These are phyloP conservation scores for Capronia epimyces DNA, from an alignment of 2,329 filamentous ascomycete genomes.

Conservation along the genomic window DNA sequence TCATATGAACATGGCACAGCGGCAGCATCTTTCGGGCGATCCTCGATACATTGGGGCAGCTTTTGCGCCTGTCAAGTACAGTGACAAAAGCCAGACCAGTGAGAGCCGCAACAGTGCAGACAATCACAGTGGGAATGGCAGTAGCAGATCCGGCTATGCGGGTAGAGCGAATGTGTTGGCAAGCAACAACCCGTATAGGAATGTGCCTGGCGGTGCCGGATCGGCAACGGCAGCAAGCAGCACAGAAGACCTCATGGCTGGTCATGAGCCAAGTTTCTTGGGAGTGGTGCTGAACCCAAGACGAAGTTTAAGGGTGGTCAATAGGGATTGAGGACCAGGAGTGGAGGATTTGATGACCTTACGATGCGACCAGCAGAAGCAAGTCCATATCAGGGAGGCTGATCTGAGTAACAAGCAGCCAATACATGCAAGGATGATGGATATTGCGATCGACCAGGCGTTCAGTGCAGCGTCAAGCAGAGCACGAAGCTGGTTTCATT, in stretches of 20 bases:
- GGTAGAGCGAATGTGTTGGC: conserved; percentile 30
- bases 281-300: conserved; percentile 63
- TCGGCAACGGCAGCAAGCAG: conserved; percentile 45
- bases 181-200: conserved; percentile 29
- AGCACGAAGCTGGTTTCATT: background rate
- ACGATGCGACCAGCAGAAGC: conserved; percentile 1
- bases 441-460: background rate
- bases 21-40: conserved; percentile 46
- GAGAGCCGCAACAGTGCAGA: conserved; percentile 25
- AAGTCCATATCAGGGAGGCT: background rate
- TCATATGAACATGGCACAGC: conserved; percentile 62
- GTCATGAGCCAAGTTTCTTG: conserved; percentile 66
- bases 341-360: conserved; percentile 1
- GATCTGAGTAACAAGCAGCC: background rate
- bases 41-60: conserved; percentile 27
- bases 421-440: conserved; percentile 1
- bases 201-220: conserved; percentile 29
- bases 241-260: conserved; percentile 55
- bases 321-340: conserved; percentile 44
- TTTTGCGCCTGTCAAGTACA: conserved; percentile 9
- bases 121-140: conserved; percentile 21
- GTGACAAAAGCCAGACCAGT: conserved; percentile 22
- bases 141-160: conserved; percentile 18
- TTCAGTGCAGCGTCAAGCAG: background rate
- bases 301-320: conserved; percentile 64